Conservation (phyloP, 352 stramenopile species). For the Thraustotheca clavata region DNA sequence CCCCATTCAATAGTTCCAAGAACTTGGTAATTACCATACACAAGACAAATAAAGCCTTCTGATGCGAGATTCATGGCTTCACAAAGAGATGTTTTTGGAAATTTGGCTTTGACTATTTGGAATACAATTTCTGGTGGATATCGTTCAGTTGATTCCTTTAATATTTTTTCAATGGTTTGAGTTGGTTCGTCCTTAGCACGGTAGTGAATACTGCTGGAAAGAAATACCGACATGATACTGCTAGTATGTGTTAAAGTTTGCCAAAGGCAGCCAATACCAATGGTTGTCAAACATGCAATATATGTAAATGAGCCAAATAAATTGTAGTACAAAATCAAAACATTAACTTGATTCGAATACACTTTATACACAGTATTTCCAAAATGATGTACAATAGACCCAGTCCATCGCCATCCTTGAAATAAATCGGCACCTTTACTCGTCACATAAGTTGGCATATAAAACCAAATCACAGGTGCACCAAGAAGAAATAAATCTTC, state of each 20-base stretch:
- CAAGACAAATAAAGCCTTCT: background rate
- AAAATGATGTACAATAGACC: conserved; percentile 11
- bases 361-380: background rate
- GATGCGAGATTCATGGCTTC: conserved; percentile 8
- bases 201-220: background rate
- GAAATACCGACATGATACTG: background rate
- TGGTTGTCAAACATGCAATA: background rate
- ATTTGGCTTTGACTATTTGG: conserved; percentile 11
- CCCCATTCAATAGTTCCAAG: background rate
- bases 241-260: background rate
- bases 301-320: conserved; percentile 1
- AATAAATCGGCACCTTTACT: background rate
- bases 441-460: conserved; percentile 6
- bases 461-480: conserved; percentile 4
- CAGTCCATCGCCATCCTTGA: conserved; percentile 4
- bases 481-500: conserved; percentile 5
- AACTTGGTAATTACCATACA: background rate
- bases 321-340: background rate
- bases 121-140: background rate
- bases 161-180: background rate
- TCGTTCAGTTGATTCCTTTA: background rate
- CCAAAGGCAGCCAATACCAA: background rate
- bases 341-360: conserved; percentile 1
- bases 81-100: background rate
- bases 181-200: background rate